Evolutionary conservation across 805 yeast genomes (phyloP).

Genomic region (Candida krabiensis): DNA sequence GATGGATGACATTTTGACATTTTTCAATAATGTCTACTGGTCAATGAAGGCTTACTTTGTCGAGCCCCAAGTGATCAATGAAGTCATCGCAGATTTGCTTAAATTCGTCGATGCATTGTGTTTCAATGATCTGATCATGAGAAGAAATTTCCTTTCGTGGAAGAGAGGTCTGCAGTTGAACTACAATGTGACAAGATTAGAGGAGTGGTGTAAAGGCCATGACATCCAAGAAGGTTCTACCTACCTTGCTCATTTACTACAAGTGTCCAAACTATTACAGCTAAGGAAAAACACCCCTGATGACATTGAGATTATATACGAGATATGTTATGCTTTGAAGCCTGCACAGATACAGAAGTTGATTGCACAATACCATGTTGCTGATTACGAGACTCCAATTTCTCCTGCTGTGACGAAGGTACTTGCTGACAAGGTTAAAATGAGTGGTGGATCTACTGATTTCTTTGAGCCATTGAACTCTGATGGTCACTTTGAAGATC

Average conservation of each 20-base stretch:
- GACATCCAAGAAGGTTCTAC: constrained; percentile 85
- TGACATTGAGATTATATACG: constrained; percentile 89
- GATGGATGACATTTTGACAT: constrained; percentile 92
- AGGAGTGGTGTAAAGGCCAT: constrained; percentile 98
- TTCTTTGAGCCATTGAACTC: constrained; percentile 69
- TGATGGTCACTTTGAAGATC: constrained; percentile 79
- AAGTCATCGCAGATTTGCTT: constrained; percentile 79
- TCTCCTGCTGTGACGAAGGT: constrained; percentile 76
- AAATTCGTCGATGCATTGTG: constrained; percentile 88
- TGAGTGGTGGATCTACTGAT: constrained; percentile 55
- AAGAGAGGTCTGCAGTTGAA: constrained; percentile 96
- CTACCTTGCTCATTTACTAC: constrained; percentile 81
- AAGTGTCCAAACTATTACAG: constrained; percentile 91
- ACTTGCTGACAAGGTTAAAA: constrained; percentile 77
- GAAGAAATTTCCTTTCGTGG: constrained; percentile 94
- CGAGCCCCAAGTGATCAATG: constrained; percentile 80
- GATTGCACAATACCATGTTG: constrained; percentile 83
- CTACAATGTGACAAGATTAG: constrained; percentile 92
- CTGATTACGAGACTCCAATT: constrained; percentile 93
- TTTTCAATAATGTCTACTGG: constrained; percentile 89
- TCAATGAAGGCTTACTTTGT: constrained; percentile 89
- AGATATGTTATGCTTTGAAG: constrained; percentile 89
- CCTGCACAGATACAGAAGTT: constrained; percentile 96
- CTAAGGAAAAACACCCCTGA: constrained; percentile 84
- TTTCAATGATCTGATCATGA: constrained; percentile 93